phyloP scores from a whole-genome alignment of 2,329 filamentous ascomycete genomes.

The Microdochium bolleyi region DNA sequence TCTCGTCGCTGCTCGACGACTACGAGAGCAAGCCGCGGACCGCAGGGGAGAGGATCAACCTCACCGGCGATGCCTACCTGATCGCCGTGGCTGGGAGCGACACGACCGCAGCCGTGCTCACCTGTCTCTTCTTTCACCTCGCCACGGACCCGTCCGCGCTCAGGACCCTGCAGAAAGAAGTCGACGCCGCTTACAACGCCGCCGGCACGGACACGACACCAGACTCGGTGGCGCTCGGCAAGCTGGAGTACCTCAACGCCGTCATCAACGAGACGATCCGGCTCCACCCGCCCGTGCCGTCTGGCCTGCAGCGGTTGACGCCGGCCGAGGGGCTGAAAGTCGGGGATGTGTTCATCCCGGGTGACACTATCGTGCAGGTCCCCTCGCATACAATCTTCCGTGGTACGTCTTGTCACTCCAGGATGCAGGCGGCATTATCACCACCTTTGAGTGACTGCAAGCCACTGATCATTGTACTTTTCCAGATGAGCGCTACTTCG shows the following conservation, averaged over 20 bases:
- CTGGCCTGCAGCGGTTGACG: slow-evolving; percentile 1
- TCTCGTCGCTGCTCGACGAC: neutral
- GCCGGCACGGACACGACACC: neutral
- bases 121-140: slow-evolving; percentile 1
- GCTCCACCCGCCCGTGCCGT: slow-evolving; percentile 1
- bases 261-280: slow-evolving; percentile 4
- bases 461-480: neutral
- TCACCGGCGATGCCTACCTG: neutral
- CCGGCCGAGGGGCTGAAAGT: slow-evolving; percentile 1
- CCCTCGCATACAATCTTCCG: slow-evolving; percentile 1
- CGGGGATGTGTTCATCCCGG: slow-evolving; percentile 1
- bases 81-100: slow-evolving; percentile 1
- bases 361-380: slow-evolving; percentile 3
- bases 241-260: slow-evolving; percentile 3
- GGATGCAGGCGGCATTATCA: no score
- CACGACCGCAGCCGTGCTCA: slow-evolving; percentile 1
- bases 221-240: slow-evolving; percentile 1
- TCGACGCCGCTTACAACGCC: neutral
- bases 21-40: neutral
- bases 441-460: neutral
- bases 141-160: neutral
- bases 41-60: neutral
- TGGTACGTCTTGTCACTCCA: neutral
- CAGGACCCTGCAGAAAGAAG: neutral
- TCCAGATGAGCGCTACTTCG: neutral